phyloP scores from a whole-genome alignment of 108 stramenopile species.

The Asterionellopsis glacialis region DNA sequence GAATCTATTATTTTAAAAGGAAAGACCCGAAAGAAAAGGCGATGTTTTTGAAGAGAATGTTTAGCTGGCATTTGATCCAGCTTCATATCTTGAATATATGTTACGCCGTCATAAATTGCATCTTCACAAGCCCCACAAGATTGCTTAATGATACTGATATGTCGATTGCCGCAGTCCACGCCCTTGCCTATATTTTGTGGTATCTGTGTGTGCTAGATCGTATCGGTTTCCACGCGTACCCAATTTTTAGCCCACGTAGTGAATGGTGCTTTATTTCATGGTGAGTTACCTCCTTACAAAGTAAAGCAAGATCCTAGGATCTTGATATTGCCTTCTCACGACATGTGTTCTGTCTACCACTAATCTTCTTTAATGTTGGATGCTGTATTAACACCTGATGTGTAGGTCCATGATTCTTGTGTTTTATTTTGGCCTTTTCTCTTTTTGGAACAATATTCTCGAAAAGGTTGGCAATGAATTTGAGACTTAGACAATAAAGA shows the following conservation, averaged over 20 bases:
- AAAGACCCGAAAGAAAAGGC: conserved; percentile 33
- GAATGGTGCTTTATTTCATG: conserved; percentile 30
- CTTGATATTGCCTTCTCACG: no score
- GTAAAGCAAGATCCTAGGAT: neutral
- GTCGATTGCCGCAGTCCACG: conserved; percentile 34
- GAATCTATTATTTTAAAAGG: conserved; percentile 46
- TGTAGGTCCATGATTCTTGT: no score
- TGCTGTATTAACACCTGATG: no score
- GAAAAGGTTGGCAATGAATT: no score
- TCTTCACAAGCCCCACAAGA: conserved; percentile 35
- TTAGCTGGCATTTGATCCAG: conserved; percentile 58
- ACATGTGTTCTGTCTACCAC: no score
- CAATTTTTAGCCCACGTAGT: conserved; percentile 66
- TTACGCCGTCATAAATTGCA: conserved; percentile 39
- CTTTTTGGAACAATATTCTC: no score
- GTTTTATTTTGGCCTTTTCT: no score
- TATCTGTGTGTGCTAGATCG: conserved; percentile 78
- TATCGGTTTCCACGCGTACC: conserved; percentile 77
- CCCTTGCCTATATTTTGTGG: conserved; percentile 42
- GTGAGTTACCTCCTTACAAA: neutral
- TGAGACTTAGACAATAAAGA: no score
- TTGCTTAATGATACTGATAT: conserved; percentile 51
- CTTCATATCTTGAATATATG: conserved; percentile 71
- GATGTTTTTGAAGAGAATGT: conserved; percentile 52
- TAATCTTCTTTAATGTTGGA: no score